Percentiles rank a stretch among this genome's conserved stretches.
Conservation (phyloP, 495 filamentous ascomycete genomes). For the Neurospora tetraspora region DNA sequence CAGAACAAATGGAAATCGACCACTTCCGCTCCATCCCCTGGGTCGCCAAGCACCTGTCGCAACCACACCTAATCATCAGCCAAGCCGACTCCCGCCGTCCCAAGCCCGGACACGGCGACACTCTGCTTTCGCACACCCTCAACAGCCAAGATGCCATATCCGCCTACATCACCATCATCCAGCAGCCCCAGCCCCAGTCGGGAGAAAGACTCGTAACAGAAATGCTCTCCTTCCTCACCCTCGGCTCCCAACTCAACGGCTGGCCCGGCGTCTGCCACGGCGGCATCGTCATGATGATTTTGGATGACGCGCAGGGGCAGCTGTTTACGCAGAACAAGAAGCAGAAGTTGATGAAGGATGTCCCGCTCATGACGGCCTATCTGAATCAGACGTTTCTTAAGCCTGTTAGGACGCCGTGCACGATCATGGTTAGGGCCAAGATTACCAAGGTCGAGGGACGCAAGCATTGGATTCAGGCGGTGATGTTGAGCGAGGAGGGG, state of each 20-base stretch:
- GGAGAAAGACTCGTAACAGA: conserved; percentile 24
- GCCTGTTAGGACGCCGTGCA: conserved; percentile 44
- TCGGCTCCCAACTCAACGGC: conserved; percentile 49
- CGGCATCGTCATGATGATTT: conserved; percentile 47
- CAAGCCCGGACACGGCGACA: conserved; percentile 40
- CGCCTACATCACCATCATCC: conserved; percentile 37
- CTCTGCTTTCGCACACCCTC: conserved; percentile 46
- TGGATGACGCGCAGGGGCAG: conserved; percentile 46
- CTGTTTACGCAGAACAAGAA: conserved; percentile 37
- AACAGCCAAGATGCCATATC: conserved; percentile 41
- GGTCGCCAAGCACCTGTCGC: conserved; percentile 40
- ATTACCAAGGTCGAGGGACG: conserved; percentile 30
- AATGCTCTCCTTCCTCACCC: conserved; percentile 36
- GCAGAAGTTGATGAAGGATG: conserved; percentile 11
- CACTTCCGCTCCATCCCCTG: conserved; percentile 48
- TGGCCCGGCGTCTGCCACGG: conserved; percentile 49
- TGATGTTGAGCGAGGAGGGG: conserved; percentile 25
- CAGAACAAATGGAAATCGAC: conserved; percentile 19
- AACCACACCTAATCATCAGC: conserved; percentile 14
- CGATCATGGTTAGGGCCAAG: conserved; percentile 39
- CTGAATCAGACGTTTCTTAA: conserved; percentile 46
- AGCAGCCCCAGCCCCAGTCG: conserved; percentile 5
- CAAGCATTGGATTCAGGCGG: conserved; percentile 37
- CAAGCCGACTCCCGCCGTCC: conserved; percentile 28
- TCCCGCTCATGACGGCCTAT: conserved; percentile 42